Evolutionary conservation across 257 asterid genomes (phyloP), one percentile per base, ranked within the genome.

Genomic region (Petrea volubilis): DNA sequence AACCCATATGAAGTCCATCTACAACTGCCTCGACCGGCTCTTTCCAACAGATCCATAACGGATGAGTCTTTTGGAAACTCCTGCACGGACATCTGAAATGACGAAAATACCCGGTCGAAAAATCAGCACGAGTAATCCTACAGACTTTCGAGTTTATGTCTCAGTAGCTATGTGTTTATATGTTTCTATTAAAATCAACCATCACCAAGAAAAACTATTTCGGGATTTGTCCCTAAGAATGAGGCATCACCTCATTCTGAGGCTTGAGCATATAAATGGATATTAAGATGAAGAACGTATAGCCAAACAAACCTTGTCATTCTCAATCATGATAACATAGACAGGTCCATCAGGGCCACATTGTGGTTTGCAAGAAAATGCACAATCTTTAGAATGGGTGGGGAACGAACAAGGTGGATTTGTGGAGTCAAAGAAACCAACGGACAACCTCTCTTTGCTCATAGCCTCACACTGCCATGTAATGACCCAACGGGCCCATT

Each of bases 401-500:
- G 98, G 97, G 66, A 90, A 93, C 49, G 60, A 28, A 78, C 97
- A 90, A 58, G 95, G 90, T 20, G 90, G 91, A 50, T 74, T 80
- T 34, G 62, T 49, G 52, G 91, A 83, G 41, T 82, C 87, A 3
- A 69, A 23, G 33, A 71, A 69, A 49, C 81, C 81, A 60, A 81
- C 62, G 1, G 86, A 84, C 11, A 90, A 50, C 28, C 68, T 55
- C 55, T 88, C 86, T 73, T 80, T 81, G 81, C 77, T 82, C 91
- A 85, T 90, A 13, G 96, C 81, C 83, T 92, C 96, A 23, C 96
- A 92, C 71, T 90, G 98, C 98, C 96, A 90, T 23, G 94, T 79
- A 47, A 92, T 75, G 40, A 90, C 89, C 96, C 98, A 92, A n/a
- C 98, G 92, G 0, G 95, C 97, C 98, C 97, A 92, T 82, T 92